Evolutionary conservation across 2,329 filamentous ascomycete genomes (phyloP), one percentile per base, ranked within the genome.

Genomic region (Fusarium sororula): DNA sequence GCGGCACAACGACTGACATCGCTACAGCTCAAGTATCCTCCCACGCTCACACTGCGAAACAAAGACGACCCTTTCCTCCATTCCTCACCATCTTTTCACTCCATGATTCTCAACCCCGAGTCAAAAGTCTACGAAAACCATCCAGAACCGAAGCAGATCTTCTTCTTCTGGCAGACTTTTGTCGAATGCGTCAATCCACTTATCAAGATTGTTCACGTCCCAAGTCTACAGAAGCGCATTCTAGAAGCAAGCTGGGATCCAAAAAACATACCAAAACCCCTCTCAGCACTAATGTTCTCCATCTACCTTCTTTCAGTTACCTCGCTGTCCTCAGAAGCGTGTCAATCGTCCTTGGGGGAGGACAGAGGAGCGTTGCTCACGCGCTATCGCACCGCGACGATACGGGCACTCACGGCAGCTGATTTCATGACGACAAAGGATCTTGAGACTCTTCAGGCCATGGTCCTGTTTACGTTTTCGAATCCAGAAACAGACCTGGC

Each of bases 141-240:
- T 13, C 81, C 81, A 1, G 79, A 82, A 5, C 79, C 81, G 11
- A 76, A 74, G 7, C 73, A 77, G 0, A 79, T 81, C 11, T 79
- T 77, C 30, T 75, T 72, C 9, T 62, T 80, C 12, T 82, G 81
- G 81, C 79, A 83, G n/a, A 65, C 67, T 0, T 82, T 81, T 39
- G 75, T 81, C 20, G 81, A 82, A 41, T 72, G 64, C 0, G 78
- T 81, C 37, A 80, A 83, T 18, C 81, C 80, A 0, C 63, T 83
- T 0, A 68, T 73, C 18, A 82, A 81, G 62, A 75, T 82, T 6
- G 39, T 81, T 0, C 81, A 82, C 41, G 75, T 80, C 3, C 81
- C 81, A 14, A 81, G 76, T 7, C 66, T 81, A 3, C 79, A 82
- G 18, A 77, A 80, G 22, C 75, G 77, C 18, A 73, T 82, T 7